These are phyloP conservation scores for Thermothelomyces thermophilus DNA, from an alignment of 2,329 filamentous ascomycete species.

Conservation along the genomic window DNA sequence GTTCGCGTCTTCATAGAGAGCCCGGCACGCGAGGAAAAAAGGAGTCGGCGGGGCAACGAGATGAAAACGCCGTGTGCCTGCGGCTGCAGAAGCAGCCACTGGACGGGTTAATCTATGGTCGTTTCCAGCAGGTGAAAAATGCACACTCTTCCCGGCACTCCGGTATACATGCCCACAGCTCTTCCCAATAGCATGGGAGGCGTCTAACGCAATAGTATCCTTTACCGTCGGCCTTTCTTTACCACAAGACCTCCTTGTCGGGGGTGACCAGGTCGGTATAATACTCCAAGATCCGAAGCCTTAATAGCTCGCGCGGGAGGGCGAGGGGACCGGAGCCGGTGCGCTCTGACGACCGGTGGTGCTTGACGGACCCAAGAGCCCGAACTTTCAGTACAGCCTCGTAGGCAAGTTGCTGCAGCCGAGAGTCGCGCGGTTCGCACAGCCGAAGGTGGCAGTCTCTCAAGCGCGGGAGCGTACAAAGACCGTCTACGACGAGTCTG, in stretches of 20 bases:
- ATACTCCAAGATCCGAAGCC: conserved; percentile 18
- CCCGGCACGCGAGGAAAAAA: conserved; percentile 17
- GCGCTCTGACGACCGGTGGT: no score
- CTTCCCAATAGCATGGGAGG: neutral
- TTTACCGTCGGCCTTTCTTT: neutral
- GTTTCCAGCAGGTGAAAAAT: neutral
- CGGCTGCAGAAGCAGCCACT: conserved; percentile 16
- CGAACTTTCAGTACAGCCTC: neutral
- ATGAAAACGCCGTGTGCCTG: conserved; percentile 13
- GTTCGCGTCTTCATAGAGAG: conserved; percentile 8
- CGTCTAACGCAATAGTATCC: neutral
- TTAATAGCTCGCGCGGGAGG: conserved; percentile 23
- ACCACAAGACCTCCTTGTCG: conserved; percentile 19
- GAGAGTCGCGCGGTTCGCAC: neutral
- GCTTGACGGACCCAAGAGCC: neutral
- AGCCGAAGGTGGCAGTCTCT: conserved; percentile 9
- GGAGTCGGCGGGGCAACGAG: conserved; percentile 10
- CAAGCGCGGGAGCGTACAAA: conserved; percentile 3
- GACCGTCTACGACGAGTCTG: neutral
- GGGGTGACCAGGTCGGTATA: conserved; percentile 25
- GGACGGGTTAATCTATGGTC: neutral
- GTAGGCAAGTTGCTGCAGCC: neutral
- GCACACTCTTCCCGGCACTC: neutral
- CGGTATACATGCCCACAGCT: neutral
- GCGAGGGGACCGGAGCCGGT: neutral